Conservation (phyloP, 768 basidiomycete species). For the Russula foetens region DNA sequence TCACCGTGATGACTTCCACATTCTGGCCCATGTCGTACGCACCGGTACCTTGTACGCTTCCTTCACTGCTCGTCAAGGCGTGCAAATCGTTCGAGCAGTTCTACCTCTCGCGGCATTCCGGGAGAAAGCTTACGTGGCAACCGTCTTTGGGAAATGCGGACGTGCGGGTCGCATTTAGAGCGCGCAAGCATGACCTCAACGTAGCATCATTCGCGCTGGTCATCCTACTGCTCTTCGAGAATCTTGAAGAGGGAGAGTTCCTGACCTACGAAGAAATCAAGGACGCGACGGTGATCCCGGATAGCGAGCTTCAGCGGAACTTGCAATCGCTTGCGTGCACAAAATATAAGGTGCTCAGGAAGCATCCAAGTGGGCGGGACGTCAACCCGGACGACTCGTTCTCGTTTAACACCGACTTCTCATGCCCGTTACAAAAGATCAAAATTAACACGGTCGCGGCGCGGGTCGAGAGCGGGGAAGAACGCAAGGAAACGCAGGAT, state of each 20-base stretch:
- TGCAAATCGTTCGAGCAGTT: conserved; percentile 80
- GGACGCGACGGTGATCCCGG: conserved; percentile 62
- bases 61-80: conserved; percentile 51
- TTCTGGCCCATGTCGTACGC: conserved; percentile 87
- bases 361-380: conserved; percentile 83
- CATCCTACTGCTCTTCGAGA: conserved; percentile 82
- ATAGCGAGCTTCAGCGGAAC: conserved; percentile 78
- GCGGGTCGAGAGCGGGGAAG: conserved; percentile 78
- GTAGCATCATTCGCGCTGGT: conserved; percentile 85
- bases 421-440: conserved; percentile 76
- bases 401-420: conserved; percentile 81
- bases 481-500: conserved; percentile 83
- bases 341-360: conserved; percentile 87
- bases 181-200: conserved; percentile 79
- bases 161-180: conserved; percentile 74
- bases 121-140: conserved; percentile 89
- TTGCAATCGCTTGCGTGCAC: conserved; percentile 94
- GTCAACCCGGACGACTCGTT: conserved; percentile 71
- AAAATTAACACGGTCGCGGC: conserved; percentile 88
- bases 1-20: conserved; percentile 92
- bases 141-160: conserved; percentile 86
- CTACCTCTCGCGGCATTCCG: conserved; percentile 84
- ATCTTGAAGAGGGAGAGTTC: conserved; percentile 54
- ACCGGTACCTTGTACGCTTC: conserved; percentile 56
- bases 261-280: conserved; percentile 81